Evolutionary conservation across 1,284 basidiomycete species (phyloP), one percentile per base, ranked within the genome.

Genomic region (Ustilago lituana): DNA sequence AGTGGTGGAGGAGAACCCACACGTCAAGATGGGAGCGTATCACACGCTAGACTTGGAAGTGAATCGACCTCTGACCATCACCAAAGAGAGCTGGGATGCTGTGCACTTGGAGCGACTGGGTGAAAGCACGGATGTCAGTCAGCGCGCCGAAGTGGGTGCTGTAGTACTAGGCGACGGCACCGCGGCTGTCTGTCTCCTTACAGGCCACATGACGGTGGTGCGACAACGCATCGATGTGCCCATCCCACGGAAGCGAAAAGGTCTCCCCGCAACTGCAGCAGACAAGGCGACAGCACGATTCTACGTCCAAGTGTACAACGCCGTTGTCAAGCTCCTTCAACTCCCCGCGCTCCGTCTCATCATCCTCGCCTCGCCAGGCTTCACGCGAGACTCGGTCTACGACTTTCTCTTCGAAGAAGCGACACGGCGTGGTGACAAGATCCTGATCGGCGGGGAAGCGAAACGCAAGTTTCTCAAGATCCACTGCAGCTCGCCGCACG

Each of bases 181-280:
- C 4, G 96, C 96, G 0, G 90, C 91, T 2, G 91, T 98, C 77
- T 98, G 95, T 82, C 84, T 99, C 22, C 85, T 99, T 20, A 96
- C 93, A 0, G 90, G 97, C 74, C 93, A 98, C 84, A 97, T 98
- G 90, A 99, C 96, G 0, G 86, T 96, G 23, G 89, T 98, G 35
- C 85, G 93, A 8, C 93, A 98, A 82, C 88, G 96, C 8, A 90
- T 99, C 65, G 92, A 94, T 26, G 88, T 94, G 0, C 85, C 91
- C 1, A 90, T 98, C 55, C 95, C 96, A 6, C 87, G 96, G 55
- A 98, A 98, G 83, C 77, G 78, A 37, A 77, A 81, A 33, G 78
- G 79, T 4, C 66, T 79, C 5, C 64, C 79, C 6, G 63, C 75
- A 10, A 71, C 74, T 11, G 48, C 63, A 11, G 70, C 71, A 10